Evolutionary conservation across 1,284 basidiomycete genomes (phyloP).

Genomic region (Pseudozyma pruni): DNA sequence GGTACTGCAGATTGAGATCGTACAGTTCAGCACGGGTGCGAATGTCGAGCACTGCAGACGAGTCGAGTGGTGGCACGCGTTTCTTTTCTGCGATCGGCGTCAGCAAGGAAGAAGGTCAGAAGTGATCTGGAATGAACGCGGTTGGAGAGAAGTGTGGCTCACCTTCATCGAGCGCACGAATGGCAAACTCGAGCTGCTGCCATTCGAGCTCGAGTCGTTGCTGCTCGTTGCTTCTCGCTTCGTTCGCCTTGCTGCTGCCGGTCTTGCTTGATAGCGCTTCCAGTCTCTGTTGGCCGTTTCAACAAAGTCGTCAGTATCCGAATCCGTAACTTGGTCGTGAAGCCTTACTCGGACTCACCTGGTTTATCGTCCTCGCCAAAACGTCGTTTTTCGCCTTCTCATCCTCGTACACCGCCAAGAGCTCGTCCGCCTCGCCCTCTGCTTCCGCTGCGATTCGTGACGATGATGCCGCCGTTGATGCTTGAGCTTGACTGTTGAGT

Average conservation of each 20-base stretch:
- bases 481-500: conserved; percentile 22
- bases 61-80: conserved; percentile 25
- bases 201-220: conserved; percentile 27
- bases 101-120: not conserved
- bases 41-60: conserved; percentile 19
- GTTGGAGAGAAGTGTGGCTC: not conserved
- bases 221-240: conserved; percentile 1
- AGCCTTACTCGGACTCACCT: conserved; percentile 16
- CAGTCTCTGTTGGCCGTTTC: conserved; percentile 6
- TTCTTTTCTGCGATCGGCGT: conserved; percentile 9
- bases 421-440: conserved; percentile 25
- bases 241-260: conserved; percentile 1
- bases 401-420: conserved; percentile 37
- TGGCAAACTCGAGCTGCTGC: conserved; percentile 43
- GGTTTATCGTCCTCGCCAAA: conserved; percentile 18
- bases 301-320: no score
- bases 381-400: conserved; percentile 40
- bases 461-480: conserved; percentile 4
- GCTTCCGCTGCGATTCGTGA: conserved; percentile 9
- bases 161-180: conserved; percentile 33
- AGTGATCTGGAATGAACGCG: no score
- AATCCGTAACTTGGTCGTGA: not conserved
- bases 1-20: conserved; percentile 33
- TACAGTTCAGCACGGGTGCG: conserved; percentile 37
- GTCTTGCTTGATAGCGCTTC: conserved; percentile 11